Evolutionary conservation across 345 rosid genomes (phyloP), one percentile per base, ranked within the genome.

Genomic region (Citrus australasica): DNA sequence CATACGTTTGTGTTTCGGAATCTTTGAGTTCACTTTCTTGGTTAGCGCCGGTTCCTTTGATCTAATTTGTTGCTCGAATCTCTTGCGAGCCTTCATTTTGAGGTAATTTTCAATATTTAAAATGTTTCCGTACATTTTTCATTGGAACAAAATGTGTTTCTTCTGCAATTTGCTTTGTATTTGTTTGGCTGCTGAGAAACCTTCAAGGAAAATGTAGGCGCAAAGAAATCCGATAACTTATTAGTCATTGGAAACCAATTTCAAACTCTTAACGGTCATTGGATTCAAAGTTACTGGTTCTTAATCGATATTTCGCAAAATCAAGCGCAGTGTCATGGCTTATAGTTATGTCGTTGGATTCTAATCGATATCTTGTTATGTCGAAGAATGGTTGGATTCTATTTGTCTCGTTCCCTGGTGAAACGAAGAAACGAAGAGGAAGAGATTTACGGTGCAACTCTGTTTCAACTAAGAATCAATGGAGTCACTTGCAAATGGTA

Each of bases 121-220:
- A 24, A 35, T 11, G 32, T 22, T 32, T 53, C 25, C 10, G 10
- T 33, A 19, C 37, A 22, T 66, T 33, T 42, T 66, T 66, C 65
- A 53, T 24, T 24, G 1, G 42, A 55, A 24, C 10, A 24, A 33
- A 55, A 76, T 55, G 73, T n/a, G 78, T 19, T 62, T 63, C 69
- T 62, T 75, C 42, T 75, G 78, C 78, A 75, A 74, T 74, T 21
- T 2, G 38, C 55, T 32, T 67, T 63, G 30, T 53, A 73, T 77
- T 79, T 55, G 69, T 73, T 78, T 80, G 80, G 80, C 58, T 76
- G 64, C 79, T 6, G 73, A 69, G 82, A 75, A 82, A 65, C 64
- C 67, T 63, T 61, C 13, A 21, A 46, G 68, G 60, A 70, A 79
- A 71, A 64, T 42, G 58, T 55, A 35, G 27, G 28, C 8, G 19